Evolutionary conservation across 768 basidiomycete species (phyloP).

Genomic region (Boletellus ananas): DNA sequence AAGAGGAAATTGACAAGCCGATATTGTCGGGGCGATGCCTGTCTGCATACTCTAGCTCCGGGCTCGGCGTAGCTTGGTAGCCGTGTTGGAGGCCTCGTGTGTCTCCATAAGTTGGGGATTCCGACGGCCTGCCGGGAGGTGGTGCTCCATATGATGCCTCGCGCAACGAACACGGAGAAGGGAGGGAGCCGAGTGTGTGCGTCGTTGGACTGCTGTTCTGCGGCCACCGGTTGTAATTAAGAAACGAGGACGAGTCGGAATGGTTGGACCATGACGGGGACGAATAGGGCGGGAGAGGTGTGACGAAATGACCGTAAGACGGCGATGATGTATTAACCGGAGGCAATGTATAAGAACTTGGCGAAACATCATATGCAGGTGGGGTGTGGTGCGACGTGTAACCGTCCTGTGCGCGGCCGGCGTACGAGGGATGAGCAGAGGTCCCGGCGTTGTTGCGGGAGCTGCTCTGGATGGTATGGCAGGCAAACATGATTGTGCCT

Average conservation of each 20-base stretch:
- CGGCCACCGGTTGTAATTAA: slow-evolving; percentile 31
- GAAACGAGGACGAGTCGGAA: slow-evolving; percentile 28
- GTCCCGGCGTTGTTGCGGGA: slow-evolving; percentile 19
- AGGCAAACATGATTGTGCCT: slow-evolving; percentile 40
- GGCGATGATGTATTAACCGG: slow-evolving; percentile 28
- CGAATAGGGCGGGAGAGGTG: slow-evolving; percentile 27
- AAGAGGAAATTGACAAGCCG: slow-evolving; percentile 24
- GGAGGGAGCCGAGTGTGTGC: slow-evolving; percentile 22
- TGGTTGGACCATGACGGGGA: slow-evolving; percentile 26
- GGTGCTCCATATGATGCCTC: slow-evolving; percentile 28
- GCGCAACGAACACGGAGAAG: slow-evolving; percentile 28
- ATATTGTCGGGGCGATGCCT: slow-evolving; percentile 33
- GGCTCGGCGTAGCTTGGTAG: slow-evolving; percentile 37
- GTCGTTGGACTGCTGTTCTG: slow-evolving; percentile 27
- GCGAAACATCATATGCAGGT: slow-evolving; percentile 27
- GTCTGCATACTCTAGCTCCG: slow-evolving; percentile 36
- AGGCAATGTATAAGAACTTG: slow-evolving; percentile 29
- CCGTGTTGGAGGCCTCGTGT: slow-evolving; percentile 32
- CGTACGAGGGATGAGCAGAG: slow-evolving; percentile 24
- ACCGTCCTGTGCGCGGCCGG: slow-evolving; percentile 24
- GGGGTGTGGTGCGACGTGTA: slow-evolving; percentile 25
- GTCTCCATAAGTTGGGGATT: slow-evolving; percentile 28
- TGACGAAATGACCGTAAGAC: slow-evolving; percentile 25
- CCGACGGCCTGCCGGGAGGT: slow-evolving; percentile 39
- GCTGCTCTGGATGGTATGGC: slow-evolving; percentile 32